Evolutionary conservation across 805 yeast species (phyloP).

Genomic region (Dipodascopsis uninucleata): DNA sequence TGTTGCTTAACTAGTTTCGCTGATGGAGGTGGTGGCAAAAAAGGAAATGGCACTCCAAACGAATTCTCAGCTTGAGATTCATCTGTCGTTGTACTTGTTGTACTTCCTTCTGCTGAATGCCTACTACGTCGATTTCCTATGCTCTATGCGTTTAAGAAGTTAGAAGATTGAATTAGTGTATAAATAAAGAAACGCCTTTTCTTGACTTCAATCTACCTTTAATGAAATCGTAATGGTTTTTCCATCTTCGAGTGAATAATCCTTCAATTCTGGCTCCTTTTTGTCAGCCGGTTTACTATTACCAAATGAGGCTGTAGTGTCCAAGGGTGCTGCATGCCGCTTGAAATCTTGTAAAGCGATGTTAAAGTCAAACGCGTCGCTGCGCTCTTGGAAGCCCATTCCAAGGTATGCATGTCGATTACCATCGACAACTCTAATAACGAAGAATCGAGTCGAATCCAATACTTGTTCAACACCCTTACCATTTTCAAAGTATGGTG

Average conservation of each 20-base stretch:
- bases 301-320: not conserved
- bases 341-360: slow-evolving; percentile 39
- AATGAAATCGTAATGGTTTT: slow-evolving; percentile 29
- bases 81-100: no score
- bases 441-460: slow-evolving; percentile 39
- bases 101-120: not conserved
- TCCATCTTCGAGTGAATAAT: slow-evolving; percentile 33
- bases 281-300: not conserved
- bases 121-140: not conserved
- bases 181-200: not conserved
- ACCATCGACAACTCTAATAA: slow-evolving; percentile 37
- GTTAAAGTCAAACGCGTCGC: slow-evolving; percentile 39
- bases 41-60: slow-evolving; percentile 18
- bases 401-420: slow-evolving; percentile 42
- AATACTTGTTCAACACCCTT: slow-evolving; percentile 35
- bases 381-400: slow-evolving; percentile 39
- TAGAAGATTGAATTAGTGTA: not conserved
- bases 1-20: slow-evolving; percentile 13
- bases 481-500: slow-evolving; percentile 36
- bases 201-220: slow-evolving; percentile 13
- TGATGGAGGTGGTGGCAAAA: slow-evolving; percentile 34
- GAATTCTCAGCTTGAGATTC: no score
- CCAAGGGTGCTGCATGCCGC: slow-evolving; percentile 22
- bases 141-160: not conserved
- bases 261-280: slow-evolving; percentile 15